These are phyloP conservation scores for Mollisia scopiformis DNA, from an alignment of 2,329 filamentous ascomycete species.

Conservation along the genomic window DNA sequence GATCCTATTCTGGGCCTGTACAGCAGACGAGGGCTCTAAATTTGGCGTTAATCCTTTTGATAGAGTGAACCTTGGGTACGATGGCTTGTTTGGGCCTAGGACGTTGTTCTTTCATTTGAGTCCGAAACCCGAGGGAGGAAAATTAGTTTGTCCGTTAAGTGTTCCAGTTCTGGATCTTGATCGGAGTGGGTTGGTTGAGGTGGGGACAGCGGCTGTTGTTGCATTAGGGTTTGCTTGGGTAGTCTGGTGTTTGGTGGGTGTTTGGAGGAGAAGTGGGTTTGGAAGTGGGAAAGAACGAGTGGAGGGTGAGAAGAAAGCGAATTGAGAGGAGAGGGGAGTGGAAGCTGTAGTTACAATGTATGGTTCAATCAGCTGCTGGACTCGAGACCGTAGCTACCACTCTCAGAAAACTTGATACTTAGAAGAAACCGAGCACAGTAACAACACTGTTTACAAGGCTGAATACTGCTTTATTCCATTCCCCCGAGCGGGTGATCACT, in stretches of 20 bases:
- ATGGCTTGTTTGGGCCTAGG: constrained; percentile 73
- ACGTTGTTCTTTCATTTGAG: constrained; percentile 84
- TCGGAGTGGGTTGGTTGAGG: constrained; percentile 49
- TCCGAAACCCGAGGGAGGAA: constrained; percentile 41
- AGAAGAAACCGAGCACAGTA: no score
- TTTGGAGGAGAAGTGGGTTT: constrained; percentile 31
- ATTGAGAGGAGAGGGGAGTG: constrained; percentile 1
- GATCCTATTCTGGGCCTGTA: constrained; percentile 88
- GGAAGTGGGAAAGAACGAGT: constrained; percentile 6
- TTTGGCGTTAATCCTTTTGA: constrained; percentile 85
- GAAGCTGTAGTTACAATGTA: no score
- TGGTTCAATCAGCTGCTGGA: no score
- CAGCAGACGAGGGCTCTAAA: constrained; percentile 64
- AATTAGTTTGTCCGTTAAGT: constrained; percentile 56
- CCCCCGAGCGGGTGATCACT: no score
- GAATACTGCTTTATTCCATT: no score
- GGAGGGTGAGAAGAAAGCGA: constrained; percentile 26
- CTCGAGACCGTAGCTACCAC: no score
- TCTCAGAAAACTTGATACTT: not conserved
- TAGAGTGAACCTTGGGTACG: constrained; percentile 81
- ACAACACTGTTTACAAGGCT: no score
- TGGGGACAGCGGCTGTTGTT: constrained; percentile 62
- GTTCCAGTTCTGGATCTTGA: constrained; percentile 69
- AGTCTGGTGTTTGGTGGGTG: constrained; percentile 46
- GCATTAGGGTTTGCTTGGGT: constrained; percentile 71